phyloP scores from a whole-genome alignment of 73 alveolate genomes.

The Stentor roeselii region DNA sequence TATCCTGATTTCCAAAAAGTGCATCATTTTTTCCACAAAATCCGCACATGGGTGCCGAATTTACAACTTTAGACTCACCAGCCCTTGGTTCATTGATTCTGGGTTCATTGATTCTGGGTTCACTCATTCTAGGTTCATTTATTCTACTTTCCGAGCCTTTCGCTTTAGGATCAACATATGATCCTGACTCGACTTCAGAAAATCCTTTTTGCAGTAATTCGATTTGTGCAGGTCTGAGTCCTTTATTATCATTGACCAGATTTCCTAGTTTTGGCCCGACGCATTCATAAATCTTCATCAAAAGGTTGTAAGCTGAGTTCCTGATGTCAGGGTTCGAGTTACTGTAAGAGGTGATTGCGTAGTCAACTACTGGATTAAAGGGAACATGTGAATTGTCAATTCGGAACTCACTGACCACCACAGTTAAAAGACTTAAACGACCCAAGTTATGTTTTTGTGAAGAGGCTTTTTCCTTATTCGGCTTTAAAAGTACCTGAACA shows the following conservation, averaged over 20 bases:
- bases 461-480: slow-evolving; percentile 62
- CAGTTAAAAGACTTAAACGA: slow-evolving; percentile 68
- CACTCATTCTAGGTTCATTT: slow-evolving; percentile 54
- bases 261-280: slow-evolving; percentile 78
- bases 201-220: slow-evolving; percentile 49
- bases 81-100: slow-evolving; percentile 42
- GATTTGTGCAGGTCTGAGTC: slow-evolving; percentile 83
- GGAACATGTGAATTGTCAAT: slow-evolving; percentile 77
- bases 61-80: slow-evolving; percentile 43
- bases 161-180: slow-evolving; percentile 28
- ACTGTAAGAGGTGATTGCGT: slow-evolving; percentile 76
- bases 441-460: slow-evolving; percentile 87
- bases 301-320: slow-evolving; percentile 75
- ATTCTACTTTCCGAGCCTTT: slow-evolving; percentile 33
- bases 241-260: slow-evolving; percentile 31
- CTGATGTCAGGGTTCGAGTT: slow-evolving; percentile 85
- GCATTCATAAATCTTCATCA: slow-evolving; percentile 75
- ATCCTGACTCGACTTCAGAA: slow-evolving; percentile 44
- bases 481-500: slow-evolving; percentile 68
- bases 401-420: slow-evolving; percentile 70
- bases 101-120: slow-evolving; percentile 42
- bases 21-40: slow-evolving; percentile 78
- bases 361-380: slow-evolving; percentile 69
- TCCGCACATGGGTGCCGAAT: slow-evolving; percentile 59
- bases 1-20: slow-evolving; percentile 63